Evolutionary conservation across 495 filamentous ascomycete species (phyloP).

Genomic region (Chaetomium tenue): DNA sequence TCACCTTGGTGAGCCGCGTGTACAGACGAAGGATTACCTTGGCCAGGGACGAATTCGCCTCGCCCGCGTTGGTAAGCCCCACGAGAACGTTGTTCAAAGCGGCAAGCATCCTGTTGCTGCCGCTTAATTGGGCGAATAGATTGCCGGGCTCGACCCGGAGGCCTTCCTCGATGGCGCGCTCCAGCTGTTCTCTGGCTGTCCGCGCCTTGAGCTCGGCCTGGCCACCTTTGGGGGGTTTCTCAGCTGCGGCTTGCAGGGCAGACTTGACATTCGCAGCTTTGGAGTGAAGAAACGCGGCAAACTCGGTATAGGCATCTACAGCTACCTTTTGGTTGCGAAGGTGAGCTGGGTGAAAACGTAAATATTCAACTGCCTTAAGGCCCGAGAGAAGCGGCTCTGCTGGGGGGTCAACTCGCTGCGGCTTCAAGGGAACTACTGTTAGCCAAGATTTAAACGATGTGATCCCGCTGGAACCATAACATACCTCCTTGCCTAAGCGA

Average conservation of each 20-base stretch:
- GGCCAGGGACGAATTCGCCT: constrained; percentile 62
- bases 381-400: constrained; percentile 24
- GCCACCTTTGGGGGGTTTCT: constrained; percentile 13
- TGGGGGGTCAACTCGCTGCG: constrained; percentile 11
- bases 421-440: background rate
- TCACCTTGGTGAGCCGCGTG: constrained; percentile 56
- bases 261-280: constrained; percentile 21
- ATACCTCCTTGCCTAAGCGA: constrained; percentile 15
- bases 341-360: constrained; percentile 29
- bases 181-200: constrained; percentile 24
- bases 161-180: constrained; percentile 24
- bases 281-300: constrained; percentile 12
- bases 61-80: constrained; percentile 63
- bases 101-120: constrained; percentile 44
- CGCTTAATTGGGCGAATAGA: constrained; percentile 53
- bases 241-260: constrained; percentile 13
- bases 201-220: constrained; percentile 20
- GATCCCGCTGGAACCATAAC: background rate
- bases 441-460: background rate
- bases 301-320: constrained; percentile 14
- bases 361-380: constrained; percentile 25
- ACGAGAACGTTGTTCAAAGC: constrained; percentile 62
- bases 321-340: constrained; percentile 21
- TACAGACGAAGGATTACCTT: constrained; percentile 66
- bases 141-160: constrained; percentile 18